Base-by-base conservation (phyloP, 306 rosid species). In the Lathyrus oleraceus region DNA sequence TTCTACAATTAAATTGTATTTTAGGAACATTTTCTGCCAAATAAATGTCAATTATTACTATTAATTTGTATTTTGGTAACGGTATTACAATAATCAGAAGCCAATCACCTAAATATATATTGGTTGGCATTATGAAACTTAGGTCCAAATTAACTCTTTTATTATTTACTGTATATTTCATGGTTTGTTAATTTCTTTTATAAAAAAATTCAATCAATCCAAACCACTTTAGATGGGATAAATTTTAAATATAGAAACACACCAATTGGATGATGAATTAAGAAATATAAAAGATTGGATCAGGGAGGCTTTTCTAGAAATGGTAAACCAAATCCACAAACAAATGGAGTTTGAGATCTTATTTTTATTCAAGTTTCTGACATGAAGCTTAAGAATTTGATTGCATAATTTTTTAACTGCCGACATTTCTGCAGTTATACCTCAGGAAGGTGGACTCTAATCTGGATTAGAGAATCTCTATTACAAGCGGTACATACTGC, bases 321-420 rank as follows among this genome's bases (percentile, higher is more conserved):
- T 32, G 38, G 38, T 6, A 32, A 32, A 32, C 6, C 38, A 32
- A 32, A 32, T 32, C 38, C 38, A 32, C 38, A 32, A 32, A 25
- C 32, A 20, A 53, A 19, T 30, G 15, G 17, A 42, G 67, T 58
- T 42, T 58, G 21, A 27, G 12, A 72, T 45, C 39, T 72, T 10
- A 11, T 21, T 53, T 53, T 20, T n/a, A 53, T 44, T 47, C 36
- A 19, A 47, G 15, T 30, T 25, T 20, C 61, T 47, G 10, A 20
- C 52, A 35, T 20, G 69, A 61, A 61, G 62, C 54, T 61, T 13
- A 72, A 20, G 77, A 61, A 62, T 15, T 62, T 49, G 62, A 72
- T 13, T 36, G 30, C 12, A 11, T 49, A 13, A 35, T 11, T 35
- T 4, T 27, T 11, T 67, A 49, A 12, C 21, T 10, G 62, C 20